These are phyloP conservation scores for Schoenoplectus tabernaemontani DNA, from an alignment of 202 grass and related monocot genomes.

Conservation along the genomic window DNA sequence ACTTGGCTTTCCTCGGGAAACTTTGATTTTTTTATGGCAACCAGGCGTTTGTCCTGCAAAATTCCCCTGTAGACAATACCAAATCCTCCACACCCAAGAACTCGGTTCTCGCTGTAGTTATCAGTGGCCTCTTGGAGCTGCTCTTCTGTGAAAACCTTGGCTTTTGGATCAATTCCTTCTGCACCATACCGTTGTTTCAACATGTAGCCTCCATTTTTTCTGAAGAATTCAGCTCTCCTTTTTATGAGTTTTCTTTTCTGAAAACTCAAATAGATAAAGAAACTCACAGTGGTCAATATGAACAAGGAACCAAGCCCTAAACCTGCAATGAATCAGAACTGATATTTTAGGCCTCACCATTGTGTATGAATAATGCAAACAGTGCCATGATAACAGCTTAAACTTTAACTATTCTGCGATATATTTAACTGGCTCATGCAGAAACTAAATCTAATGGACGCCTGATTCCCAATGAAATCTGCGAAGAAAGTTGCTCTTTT, in stretches of 20 bases:
- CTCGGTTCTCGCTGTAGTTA: constrained; percentile 30
- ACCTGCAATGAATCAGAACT: constrained; percentile 7
- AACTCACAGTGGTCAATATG: neutral
- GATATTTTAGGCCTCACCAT: too few species aligned
- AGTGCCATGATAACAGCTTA: too few species aligned
- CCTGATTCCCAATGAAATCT: too few species aligned
- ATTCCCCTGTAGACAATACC: constrained; percentile 60
- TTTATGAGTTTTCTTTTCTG: constrained; percentile 27
- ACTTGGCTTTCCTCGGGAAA: constrained; percentile 52
- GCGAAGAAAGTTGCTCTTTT: too few species aligned
- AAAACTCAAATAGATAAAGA: constrained; percentile 24
- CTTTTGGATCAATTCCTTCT: neutral
- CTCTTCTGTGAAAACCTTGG: constrained; percentile 56
- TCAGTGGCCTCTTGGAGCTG: constrained; percentile 40
- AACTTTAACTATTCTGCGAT: too few species aligned
- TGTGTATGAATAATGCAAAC: too few species aligned
- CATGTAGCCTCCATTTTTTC: constrained; percentile 46
- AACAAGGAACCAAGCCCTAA: constrained; percentile 24
- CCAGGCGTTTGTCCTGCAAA: constrained; percentile 21
- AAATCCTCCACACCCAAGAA: constrained; percentile 48
- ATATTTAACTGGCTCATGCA: too few species aligned
- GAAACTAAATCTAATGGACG: too few species aligned
- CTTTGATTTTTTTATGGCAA: constrained; percentile 69
- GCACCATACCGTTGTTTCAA: constrained; percentile 45
- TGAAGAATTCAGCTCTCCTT: constrained; percentile 39